Conservation (phyloP, 2,329 filamentous ascomycete genomes). For the Graphiopsis chlorocephala region DNA sequence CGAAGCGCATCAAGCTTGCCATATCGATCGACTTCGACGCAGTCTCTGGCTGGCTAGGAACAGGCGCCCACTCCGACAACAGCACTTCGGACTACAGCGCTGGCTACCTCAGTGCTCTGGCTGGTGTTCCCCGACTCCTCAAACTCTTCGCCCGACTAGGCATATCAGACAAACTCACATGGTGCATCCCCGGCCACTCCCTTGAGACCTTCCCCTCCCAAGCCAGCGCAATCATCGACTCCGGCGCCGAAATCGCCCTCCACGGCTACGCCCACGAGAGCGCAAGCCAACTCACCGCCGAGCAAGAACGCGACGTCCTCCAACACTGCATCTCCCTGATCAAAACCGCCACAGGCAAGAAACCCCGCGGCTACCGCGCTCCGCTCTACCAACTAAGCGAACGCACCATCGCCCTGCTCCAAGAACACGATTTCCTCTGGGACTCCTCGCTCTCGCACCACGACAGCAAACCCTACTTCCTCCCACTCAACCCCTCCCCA, state of each 20-base stretch:
- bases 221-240: conserved; percentile 50
- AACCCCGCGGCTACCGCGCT: conserved; percentile 50
- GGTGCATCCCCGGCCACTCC: conserved; percentile 60
- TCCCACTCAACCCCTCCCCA: conserved; percentile 40
- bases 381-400: conserved; percentile 52
- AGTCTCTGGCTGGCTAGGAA: conserved; percentile 60
- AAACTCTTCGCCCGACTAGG: conserved; percentile 52
- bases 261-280: conserved; percentile 52
- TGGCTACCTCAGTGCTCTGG: conserved; percentile 55
- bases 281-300: conserved; percentile 44
- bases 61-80: conserved; percentile 52
- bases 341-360: conserved; percentile 43
- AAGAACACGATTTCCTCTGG: conserved; percentile 51
- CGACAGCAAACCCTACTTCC: conserved; percentile 50
- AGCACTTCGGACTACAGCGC: conserved; percentile 55
- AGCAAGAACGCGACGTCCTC: conserved; percentile 52
- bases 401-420: conserved; percentile 48
- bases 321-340: conserved; percentile 48
- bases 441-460: conserved; percentile 52
- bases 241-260: conserved; percentile 53
- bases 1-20: conserved; percentile 38
- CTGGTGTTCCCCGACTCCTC: conserved; percentile 56
- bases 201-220: conserved; percentile 57
- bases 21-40: conserved; percentile 56
- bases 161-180: conserved; percentile 54